Percentiles rank a stretch among this genome's conserved stretches.
These are phyloP conservation scores for Picochlorum sp. DNA, from an alignment of 139 green algal genomes.

Conservation along the genomic window DNA sequence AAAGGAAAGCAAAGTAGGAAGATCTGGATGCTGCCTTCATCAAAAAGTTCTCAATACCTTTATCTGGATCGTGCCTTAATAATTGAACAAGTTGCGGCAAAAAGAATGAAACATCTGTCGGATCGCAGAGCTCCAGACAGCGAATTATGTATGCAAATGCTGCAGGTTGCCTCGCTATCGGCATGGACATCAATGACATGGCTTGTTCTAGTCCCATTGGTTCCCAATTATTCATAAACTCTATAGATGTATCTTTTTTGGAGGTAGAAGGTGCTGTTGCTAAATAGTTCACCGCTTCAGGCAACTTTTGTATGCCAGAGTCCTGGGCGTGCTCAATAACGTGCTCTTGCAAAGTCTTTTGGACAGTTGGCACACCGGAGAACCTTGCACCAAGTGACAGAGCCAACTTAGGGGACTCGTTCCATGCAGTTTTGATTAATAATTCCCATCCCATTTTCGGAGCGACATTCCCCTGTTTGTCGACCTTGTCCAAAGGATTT, in stretches of 20 bases:
- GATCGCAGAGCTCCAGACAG: constrained; percentile 27
- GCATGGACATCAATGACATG: constrained; percentile 48
- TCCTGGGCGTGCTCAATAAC: constrained; percentile 33
- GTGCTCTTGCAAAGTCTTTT: constrained; percentile 27
- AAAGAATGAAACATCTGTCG: constrained; percentile 71
- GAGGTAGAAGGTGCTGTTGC: constrained; percentile 21
- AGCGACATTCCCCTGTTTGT: not conserved
- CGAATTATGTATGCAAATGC: constrained; percentile 38
- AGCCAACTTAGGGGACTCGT: constrained; percentile 52
- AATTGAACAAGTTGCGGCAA: constrained; percentile 89
- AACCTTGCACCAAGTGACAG: constrained; percentile 34
- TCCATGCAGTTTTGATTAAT: constrained; percentile 41
- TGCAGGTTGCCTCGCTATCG: constrained; percentile 20
- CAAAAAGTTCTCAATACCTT: constrained; percentile 54
- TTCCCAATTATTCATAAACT: constrained; percentile 41
- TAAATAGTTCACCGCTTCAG: constrained; percentile 46
- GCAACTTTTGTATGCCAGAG: constrained; percentile 34
- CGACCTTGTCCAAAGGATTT: constrained; percentile 11
- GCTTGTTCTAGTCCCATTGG: constrained; percentile 44
- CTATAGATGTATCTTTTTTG: constrained; percentile 7
- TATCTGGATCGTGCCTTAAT: constrained; percentile 41
- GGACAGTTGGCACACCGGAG: constrained; percentile 2
- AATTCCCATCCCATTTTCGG: constrained; percentile 19
- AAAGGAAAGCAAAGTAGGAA: constrained; percentile 75
- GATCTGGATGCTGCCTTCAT: constrained; percentile 44